Evolutionary conservation across 2,329 filamentous ascomycete genomes (phyloP), one percentile per base, ranked within the genome.

Genomic region (Pseudogymnoascus sp.): DNA sequence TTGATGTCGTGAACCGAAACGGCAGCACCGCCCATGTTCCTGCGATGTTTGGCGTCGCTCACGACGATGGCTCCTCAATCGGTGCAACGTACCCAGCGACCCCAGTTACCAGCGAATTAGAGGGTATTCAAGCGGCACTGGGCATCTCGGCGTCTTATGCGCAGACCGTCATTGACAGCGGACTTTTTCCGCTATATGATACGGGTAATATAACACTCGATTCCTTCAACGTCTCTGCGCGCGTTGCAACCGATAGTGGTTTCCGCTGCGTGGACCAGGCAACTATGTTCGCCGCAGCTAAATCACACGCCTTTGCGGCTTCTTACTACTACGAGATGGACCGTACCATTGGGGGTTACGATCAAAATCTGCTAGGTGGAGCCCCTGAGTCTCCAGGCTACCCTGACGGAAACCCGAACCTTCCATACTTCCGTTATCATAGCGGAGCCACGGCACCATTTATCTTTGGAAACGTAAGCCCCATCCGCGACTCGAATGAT

Each of bases 221-320:
- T 64, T 74, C 77, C 2, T 83, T 82, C 74, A 83, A 82, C 62
- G 77, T 82, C 2, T 77, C 77, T 4, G 74, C 77, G 35, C 76
- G 80, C 9, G 74, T 83, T 28, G 76, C 78, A 2, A 82, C 80
- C 2, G 80, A 83, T 66, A 77, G 75, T 47, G 77, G 77, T 4
- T 83, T 82, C 72, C 77, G 79, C 60, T 84, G 81, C 65, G 73
- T 82, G 57, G 80, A 83, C 63, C 76, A 83, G 69, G 80, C 80
- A 0, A 82, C 80, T 2, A 74, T 80, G 6, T 82, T 79, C 63
- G 77, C 79, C 0, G 80, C 63, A 3, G 57, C 62, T 0, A 20
- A 67, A 33, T 75, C 75, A 1, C 65, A 69, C 0, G 75, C 76
- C 0, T 82, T 82, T 66, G 67, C 74, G 25, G 72, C 72, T 4